These are phyloP conservation scores for Mycocentrospora acerina DNA, from an alignment of 2,329 filamentous ascomycete genomes.

Conservation along the genomic window DNA sequence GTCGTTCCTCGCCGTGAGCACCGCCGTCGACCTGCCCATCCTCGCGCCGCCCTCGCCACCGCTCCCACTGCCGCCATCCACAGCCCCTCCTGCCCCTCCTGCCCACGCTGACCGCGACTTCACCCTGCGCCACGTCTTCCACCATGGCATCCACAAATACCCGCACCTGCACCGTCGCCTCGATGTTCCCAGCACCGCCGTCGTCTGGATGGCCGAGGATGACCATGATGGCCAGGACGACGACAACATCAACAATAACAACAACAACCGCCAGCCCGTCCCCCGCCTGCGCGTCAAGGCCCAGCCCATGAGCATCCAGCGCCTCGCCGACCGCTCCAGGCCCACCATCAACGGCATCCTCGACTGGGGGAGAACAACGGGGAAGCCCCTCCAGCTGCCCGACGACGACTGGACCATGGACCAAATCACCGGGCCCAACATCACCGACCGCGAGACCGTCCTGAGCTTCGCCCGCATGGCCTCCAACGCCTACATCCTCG, in stretches of 20 bases:
- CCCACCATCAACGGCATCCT: constrained; percentile 78
- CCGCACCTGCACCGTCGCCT: constrained; percentile 75
- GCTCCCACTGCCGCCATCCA: constrained; percentile 21
- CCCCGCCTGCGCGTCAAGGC: constrained; percentile 59
- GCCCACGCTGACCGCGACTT: constrained; percentile 30
- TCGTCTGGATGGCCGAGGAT: constrained; percentile 64
- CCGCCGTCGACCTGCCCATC: constrained; percentile 35
- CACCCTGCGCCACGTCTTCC: constrained; percentile 80
- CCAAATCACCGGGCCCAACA: constrained; percentile 73
- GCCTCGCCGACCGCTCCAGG: constrained; percentile 75
- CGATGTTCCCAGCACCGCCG: constrained; percentile 66
- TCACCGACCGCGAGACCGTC: constrained; percentile 82
- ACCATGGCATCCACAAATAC: constrained; percentile 80
- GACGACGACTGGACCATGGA: constrained; percentile 82
- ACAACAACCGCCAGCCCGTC: constrained; percentile 45
- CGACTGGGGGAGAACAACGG: constrained; percentile 67
- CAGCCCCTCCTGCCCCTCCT: constrained; percentile 22
- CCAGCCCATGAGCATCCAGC: constrained; percentile 69
- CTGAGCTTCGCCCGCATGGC: constrained; percentile 85
- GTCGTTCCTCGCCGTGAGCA: constrained; percentile 65
- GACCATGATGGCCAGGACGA: constrained; percentile 46
- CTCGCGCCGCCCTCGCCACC: too few relatives aligned
- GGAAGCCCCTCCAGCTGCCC: constrained; percentile 67
- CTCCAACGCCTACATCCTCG: constrained; percentile 81
- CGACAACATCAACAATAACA: too few relatives aligned